These are phyloP conservation scores for Mycena epipterygia DNA, from an alignment of 768 basidiomycete species.

Conservation along the genomic window DNA sequence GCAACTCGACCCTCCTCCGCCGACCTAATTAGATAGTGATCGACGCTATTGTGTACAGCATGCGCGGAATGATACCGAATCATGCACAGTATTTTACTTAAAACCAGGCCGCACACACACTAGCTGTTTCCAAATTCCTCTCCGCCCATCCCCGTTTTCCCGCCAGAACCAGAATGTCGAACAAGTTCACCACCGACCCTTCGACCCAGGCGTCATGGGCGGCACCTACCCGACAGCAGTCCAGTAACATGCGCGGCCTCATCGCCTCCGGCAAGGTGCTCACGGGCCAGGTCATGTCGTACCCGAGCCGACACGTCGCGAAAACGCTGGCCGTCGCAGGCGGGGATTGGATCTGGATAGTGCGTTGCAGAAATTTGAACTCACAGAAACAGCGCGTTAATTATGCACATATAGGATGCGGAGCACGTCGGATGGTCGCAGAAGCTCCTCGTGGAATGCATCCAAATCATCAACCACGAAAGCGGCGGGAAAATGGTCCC, in stretches of 20 bases:
- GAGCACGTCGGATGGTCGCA: slow-evolving; percentile 34
- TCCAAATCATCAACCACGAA: slow-evolving; percentile 36
- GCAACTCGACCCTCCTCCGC: too few relatives aligned
- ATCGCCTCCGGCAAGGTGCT: slow-evolving; percentile 30
- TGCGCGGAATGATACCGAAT: too few relatives aligned
- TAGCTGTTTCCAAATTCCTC: too few relatives aligned
- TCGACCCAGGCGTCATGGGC: slow-evolving; percentile 19
- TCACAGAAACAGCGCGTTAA: background rate
- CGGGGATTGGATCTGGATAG: slow-evolving; percentile 38
- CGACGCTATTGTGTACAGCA: too few relatives aligned
- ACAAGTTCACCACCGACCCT: slow-evolving; percentile 17
- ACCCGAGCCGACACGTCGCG: slow-evolving; percentile 35
- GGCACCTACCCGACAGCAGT: slow-evolving; percentile 32
- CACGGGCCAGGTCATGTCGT: slow-evolving; percentile 32
- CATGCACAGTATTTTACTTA: too few relatives aligned
- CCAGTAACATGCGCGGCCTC: slow-evolving; percentile 32
- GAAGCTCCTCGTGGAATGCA: slow-evolving; percentile 28
- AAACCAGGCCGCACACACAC: too few relatives aligned
- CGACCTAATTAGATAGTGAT: too few relatives aligned
- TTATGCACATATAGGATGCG: slow-evolving; percentile 8
- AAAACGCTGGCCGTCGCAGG: slow-evolving; percentile 34
- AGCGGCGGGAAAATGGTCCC: slow-evolving; percentile 31
- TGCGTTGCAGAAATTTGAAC: background rate
- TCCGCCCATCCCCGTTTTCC: too few relatives aligned
- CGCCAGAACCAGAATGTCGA: slow-evolving; percentile 18